phyloP scores from a whole-genome alignment of 2,329 filamentous ascomycete genomes.

The Pseudocercospora pini-densiflorae region DNA sequence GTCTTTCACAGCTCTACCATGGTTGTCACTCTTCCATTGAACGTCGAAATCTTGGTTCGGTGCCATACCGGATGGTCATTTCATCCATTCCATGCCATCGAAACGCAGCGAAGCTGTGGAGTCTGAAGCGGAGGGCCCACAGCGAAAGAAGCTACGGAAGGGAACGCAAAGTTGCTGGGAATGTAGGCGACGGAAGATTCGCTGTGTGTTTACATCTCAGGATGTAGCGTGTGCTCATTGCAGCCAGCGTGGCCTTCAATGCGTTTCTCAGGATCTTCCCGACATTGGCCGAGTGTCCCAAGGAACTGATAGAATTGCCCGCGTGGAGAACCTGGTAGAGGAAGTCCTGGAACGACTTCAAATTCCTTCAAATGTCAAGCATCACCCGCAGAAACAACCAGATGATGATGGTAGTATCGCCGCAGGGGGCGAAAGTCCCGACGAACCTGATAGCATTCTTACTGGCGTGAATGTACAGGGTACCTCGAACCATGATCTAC shows the following conservation, averaged over 20 bases:
- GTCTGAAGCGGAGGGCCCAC: background rate
- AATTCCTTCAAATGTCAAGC: background rate
- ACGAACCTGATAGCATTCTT: background rate
- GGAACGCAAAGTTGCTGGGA: constrained; percentile 15
- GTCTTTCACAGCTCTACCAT: background rate
- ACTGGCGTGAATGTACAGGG: background rate
- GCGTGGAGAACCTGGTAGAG: constrained; percentile 4
- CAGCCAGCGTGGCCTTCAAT: background rate
- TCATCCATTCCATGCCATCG: background rate
- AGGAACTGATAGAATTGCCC: background rate
- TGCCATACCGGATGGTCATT: background rate
- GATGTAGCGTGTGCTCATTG: background rate
- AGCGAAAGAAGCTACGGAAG: constrained; percentile 2
- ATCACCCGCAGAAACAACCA: background rate
- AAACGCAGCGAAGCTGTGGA: background rate
- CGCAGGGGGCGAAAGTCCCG: background rate
- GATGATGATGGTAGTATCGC: background rate
- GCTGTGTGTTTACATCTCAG: constrained; percentile 4
- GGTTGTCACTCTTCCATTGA: background rate
- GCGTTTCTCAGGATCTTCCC: constrained; percentile 1
- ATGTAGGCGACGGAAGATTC: constrained; percentile 7
- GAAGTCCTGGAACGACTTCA: constrained; percentile 5
- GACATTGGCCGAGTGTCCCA: constrained; percentile 4
- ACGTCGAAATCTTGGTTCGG: background rate
- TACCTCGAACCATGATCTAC: background rate